Base-by-base conservation (phyloP, 805 yeast species). In the Yamadazyma laniorum region DNA sequence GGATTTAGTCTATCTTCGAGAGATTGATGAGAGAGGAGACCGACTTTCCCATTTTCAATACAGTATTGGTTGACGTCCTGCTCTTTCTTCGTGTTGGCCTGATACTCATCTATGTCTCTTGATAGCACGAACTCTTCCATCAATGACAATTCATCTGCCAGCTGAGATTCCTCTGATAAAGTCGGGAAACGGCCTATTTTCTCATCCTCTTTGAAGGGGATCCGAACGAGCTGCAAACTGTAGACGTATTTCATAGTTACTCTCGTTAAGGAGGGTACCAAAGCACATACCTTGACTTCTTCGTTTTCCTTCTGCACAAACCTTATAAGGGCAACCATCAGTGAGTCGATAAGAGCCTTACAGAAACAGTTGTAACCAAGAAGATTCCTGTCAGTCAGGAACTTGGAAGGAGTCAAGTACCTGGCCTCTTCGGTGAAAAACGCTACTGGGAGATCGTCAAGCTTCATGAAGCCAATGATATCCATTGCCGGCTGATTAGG, bases 171-270 rank as follows among this genome's bases (percentile, higher is more conserved):
- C 7, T 17, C 25, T 3, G 31, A 15, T 19, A 66, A 49, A 7
- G 29, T 25, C 1, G 69, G 66, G 48, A 83, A 75, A 17, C 67
- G 68, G 3, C 89, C 77, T 12, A 79, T 65, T 47, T 77, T 75
- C 45, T 79, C 83, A 55, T 89, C 96, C 46, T 86, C 95, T 29
- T 74, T 72, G 56, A 75, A 85, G 1, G 96, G 93, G 9, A 88
- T 53, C 32, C 80, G 63, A 9, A 71, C 70, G 45, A 80, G 53
- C 1, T 74, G 59, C 37, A 86, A 68, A 0, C 72, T 69, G 42
- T 74, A 64, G 14, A 54, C 43, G 39, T 32, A 44, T 29, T 35
- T 33, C 3, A 22, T 5, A 6, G 33, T 39, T 3, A 37, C 25
- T 15, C 30, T 35, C 7, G 47, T 18, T 29, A 37, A 39, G 2